Base-by-base conservation (phyloP, 2,329 filamentous ascomycete genomes). In the Fusarium nelsonii region DNA sequence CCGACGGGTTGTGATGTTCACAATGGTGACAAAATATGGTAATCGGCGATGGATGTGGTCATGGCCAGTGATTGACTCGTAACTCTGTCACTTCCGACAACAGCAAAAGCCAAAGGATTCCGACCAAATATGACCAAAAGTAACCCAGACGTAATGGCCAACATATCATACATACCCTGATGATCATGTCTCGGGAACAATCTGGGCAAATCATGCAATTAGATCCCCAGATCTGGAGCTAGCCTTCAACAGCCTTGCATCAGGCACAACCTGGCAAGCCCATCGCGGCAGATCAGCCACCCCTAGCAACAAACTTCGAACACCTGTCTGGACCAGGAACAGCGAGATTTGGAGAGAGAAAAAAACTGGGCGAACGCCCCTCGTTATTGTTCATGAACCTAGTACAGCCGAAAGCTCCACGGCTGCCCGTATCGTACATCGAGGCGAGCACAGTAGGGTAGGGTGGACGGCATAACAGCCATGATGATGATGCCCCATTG, bases 301-400 rank as follows among this genome's bases (percentile, higher is more conserved):
- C 50, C 39, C 48, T 32, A 49, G 16, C 10, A 57, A 26, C 46
- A 67, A 49, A 51, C 36, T 40, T 53, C 32, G 7, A 41, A 68
- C 48, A 63, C 28, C 30, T 51, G 37, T 33, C 34, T 63, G 46
- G 37, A n/a, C 52, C 51, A 70, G 59, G 46, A 65, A 58, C 58
- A 43, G 44, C 44, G 44, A 46, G 26, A 65, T 43, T 58, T 70
- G 68, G 63, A 68, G 70, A 68, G 59, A 70, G 63, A 68, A 70
- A 68, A 63, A 70, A 30, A 30, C 68, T 51, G 68, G 68, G 68
- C 59, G 55, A 70, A 55, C 68, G 63, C 68, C 68, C 68, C 63
- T 70, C 64, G 60, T 71, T 70, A 68, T 70, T 70, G 68, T 58
- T 70, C 63, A 59, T 70, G 55, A 64, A 68, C 55, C 68, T 70